Percentiles rank a stretch among this genome's conserved stretches.
phyloP scores from a whole-genome alignment of 192 early-diverging fungal genomes.

The Chytriomyces confervae region DNA sequence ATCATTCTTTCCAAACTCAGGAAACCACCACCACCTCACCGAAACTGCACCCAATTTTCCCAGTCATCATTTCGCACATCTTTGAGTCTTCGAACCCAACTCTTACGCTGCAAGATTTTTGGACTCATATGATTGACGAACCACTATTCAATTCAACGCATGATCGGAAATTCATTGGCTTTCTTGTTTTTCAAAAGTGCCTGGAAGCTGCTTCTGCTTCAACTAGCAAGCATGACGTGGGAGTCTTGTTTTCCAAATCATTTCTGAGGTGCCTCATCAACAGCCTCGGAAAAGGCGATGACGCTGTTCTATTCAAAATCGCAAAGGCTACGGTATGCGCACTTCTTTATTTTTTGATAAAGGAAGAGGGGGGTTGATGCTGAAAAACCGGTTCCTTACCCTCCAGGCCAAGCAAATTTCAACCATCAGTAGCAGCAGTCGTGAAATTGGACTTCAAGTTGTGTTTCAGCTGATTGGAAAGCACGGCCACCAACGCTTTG shows the following conservation, averaged over 20 bases:
- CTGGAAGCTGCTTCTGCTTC: background rate
- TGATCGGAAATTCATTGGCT: conserved; percentile 89
- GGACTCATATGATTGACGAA: conserved; percentile 63
- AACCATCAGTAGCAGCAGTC: conserved; percentile 66
- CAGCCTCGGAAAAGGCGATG: conserved; percentile 76
- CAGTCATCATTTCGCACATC: conserved; percentile 56
- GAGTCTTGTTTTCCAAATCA: conserved; percentile 79
- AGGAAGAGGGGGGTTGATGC: background rate
- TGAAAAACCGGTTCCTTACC: background rate
- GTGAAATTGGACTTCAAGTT: conserved; percentile 74
- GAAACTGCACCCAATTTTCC: conserved; percentile 75
- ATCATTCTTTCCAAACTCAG: too few species aligned
- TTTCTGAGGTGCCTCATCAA: conserved; percentile 88
- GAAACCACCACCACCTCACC: conserved; percentile 47
- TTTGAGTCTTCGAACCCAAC: conserved; percentile 5
- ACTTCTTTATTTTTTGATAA: background rate
- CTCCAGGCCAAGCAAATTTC: conserved; percentile 56
- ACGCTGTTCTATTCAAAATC: conserved; percentile 76
- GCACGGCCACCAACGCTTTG: conserved; percentile 72
- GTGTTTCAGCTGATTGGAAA: conserved; percentile 83
- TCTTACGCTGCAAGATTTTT: conserved; percentile 64
- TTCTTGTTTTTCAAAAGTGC: conserved; percentile 70
- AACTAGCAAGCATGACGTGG: conserved; percentile 42
- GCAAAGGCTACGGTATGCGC: conserved; percentile 69
- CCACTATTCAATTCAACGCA: conserved; percentile 78